Evolutionary conservation across 768 basidiomycete genomes (phyloP).

Genomic region (Agrocybe pediades): DNA sequence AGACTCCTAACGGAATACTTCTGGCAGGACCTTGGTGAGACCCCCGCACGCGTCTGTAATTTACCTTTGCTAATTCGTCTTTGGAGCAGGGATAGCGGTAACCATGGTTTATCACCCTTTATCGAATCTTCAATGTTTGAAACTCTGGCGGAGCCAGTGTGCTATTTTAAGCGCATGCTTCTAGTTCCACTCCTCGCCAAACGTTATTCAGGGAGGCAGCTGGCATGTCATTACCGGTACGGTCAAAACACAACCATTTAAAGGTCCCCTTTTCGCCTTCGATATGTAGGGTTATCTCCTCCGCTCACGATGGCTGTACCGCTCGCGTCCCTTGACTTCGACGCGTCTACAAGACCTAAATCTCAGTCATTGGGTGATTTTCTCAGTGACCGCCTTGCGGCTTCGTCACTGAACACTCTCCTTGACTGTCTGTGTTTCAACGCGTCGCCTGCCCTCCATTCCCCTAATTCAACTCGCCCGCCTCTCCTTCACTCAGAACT

Average conservation of each 20-base stretch:
- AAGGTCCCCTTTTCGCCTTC: background rate
- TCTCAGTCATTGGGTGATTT: slow-evolving; percentile 37
- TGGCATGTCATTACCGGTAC: background rate
- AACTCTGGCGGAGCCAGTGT: no score
- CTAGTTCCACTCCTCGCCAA: background rate
- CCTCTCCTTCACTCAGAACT: slow-evolving; percentile 37
- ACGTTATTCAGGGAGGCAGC: background rate
- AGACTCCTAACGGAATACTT: no score
- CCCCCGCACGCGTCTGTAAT: no score
- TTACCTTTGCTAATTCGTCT: no score
- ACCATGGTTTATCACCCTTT: no score
- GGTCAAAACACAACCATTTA: background rate
- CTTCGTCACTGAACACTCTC: slow-evolving; percentile 33
- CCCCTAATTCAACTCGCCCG: slow-evolving; percentile 35
- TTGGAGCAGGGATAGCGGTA: no score
- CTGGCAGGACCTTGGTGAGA: no score
- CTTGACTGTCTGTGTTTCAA: slow-evolving; percentile 41
- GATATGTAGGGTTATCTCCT: background rate
- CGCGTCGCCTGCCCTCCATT: slow-evolving; percentile 36
- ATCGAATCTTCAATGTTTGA: no score
- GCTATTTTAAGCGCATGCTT: background rate
- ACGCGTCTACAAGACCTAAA: slow-evolving; percentile 22
- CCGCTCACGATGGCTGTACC: slow-evolving; percentile 30
- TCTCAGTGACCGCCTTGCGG: slow-evolving; percentile 32
- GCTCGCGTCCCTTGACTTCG: slow-evolving; percentile 30